Percentiles rank a stretch among this genome's conserved stretches.
phyloP scores from a whole-genome alignment of 768 basidiomycete species.

The Auricularia heimuer region DNA sequence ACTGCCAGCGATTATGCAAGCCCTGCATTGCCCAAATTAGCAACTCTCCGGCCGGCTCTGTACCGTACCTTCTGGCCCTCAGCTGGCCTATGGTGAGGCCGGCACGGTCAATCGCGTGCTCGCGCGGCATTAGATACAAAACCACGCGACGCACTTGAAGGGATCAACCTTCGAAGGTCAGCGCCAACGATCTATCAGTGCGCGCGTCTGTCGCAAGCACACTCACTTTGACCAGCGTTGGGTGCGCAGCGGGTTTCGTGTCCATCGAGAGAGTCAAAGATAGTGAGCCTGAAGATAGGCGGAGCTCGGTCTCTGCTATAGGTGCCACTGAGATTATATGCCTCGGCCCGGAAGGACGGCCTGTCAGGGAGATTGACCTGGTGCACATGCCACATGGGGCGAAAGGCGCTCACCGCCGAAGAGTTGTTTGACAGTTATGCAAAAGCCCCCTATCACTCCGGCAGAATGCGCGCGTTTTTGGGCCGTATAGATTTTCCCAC shows the following conservation, averaged over 20 bases:
- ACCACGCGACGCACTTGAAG: slow-evolving; percentile 39
- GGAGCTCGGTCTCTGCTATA: no score
- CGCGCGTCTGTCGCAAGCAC: no score
- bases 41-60: neutral
- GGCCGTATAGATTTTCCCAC: no score
- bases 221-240: slow-evolving; percentile 46
- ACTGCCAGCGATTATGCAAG: slow-evolving; percentile 70
- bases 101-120: neutral
- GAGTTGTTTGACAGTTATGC: no score
- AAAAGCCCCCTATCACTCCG: no score
- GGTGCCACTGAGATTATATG: no score
- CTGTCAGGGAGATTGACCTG: no score
- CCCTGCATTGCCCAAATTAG: slow-evolving; percentile 29
- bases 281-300: no score
- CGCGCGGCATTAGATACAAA: neutral
- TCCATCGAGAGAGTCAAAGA: neutral
- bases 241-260: slow-evolving; percentile 48
- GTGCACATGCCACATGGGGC: no score
- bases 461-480: no score
- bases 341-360: no score
- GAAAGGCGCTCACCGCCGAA: no score
- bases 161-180: slow-evolving; percentile 48
- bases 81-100: slow-evolving; percentile 29
- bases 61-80: slow-evolving; percentile 45
- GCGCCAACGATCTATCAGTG: neutral